These are phyloP conservation scores for Pilatotrama ljubarskyi DNA, from an alignment of 768 basidiomycete genomes.

Conservation along the genomic window DNA sequence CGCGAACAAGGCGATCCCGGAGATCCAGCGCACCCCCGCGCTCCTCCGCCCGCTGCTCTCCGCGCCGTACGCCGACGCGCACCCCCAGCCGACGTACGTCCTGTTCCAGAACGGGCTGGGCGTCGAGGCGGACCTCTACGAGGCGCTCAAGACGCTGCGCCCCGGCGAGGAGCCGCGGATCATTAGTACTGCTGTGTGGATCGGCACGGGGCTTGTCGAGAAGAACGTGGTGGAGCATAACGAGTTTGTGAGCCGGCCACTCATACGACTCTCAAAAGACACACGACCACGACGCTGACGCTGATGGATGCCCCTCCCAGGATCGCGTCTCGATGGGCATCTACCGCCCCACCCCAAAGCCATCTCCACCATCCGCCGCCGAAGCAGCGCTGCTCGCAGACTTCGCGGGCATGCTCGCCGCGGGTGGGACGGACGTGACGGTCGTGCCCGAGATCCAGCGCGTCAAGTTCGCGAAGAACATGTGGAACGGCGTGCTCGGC, in stretches of 20 bases:
- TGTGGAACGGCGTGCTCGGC: constrained; percentile 62
- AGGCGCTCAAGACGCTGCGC: constrained; percentile 44
- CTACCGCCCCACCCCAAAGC: constrained; percentile 48
- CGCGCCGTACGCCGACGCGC: constrained; percentile 43
- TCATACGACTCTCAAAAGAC: not conserved
- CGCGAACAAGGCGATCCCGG: constrained; percentile 72
- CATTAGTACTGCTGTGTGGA: constrained; percentile 55
- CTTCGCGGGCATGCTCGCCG: constrained; percentile 44
- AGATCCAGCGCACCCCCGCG: constrained; percentile 54
- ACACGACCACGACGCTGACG: no score
- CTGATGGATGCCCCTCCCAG: no score
- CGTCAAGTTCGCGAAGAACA: constrained; percentile 60
- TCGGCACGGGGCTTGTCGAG: constrained; percentile 48
- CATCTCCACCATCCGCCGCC: constrained; percentile 41
- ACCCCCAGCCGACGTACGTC: constrained; percentile 58
- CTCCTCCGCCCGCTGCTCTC: constrained; percentile 59
- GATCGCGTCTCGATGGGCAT: constrained; percentile 55
- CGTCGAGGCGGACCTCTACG: constrained; percentile 66
- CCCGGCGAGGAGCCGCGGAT: constrained; percentile 48
- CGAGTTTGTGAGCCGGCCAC: constrained; percentile 46
- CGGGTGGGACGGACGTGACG: constrained; percentile 48
- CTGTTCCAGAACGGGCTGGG: constrained; percentile 73
- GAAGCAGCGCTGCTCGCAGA: constrained; percentile 46
- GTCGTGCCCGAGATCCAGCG: constrained; percentile 63
- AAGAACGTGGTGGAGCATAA: constrained; percentile 54